Percentiles rank a stretch among this genome's conserved stretches.
phyloP scores from a whole-genome alignment of 2,329 filamentous ascomycete species.

The Fusarium tjaetaba region DNA sequence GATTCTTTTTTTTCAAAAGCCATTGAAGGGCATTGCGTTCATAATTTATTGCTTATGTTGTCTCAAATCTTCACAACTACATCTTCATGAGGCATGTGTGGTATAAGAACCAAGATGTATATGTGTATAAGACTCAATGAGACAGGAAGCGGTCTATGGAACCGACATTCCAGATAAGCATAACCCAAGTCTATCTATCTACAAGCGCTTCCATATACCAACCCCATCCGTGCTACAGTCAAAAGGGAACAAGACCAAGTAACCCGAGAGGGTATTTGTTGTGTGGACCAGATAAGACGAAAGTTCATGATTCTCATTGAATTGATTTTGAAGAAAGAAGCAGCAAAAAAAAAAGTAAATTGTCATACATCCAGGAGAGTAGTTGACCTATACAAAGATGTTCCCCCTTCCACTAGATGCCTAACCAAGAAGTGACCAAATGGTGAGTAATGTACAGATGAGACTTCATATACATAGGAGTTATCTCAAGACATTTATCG shows the following conservation, averaged over 20 bases:
- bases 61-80: slow-evolving; percentile 7
- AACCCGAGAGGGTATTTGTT: slow-evolving; percentile 6
- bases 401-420: slow-evolving; percentile 36
- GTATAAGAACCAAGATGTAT: slow-evolving; percentile 27
- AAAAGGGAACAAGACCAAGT: slow-evolving; percentile 12
- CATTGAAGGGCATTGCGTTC: not conserved
- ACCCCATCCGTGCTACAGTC: not conserved
- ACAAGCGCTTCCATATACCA: slow-evolving; percentile 9
- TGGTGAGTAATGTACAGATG: slow-evolving; percentile 40
- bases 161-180: slow-evolving; percentile 12
- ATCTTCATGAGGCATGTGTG: slow-evolving; percentile 29
- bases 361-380: slow-evolving; percentile 43
- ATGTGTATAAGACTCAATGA: slow-evolving; percentile 30
- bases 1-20: too few relatives aligned
- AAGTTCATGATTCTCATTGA: slow-evolving; percentile 45
- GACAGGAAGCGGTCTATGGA: slow-evolving; percentile 5
- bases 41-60: not conserved
- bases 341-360: slow-evolving; percentile 27
- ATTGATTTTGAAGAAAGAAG: slow-evolving; percentile 39
- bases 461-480: slow-evolving; percentile 30
- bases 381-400: slow-evolving; percentile 24
- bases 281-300: slow-evolving; percentile 36
- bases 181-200: slow-evolving; percentile 38
- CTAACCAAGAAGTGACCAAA: slow-evolving; percentile 35
- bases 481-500: slow-evolving; percentile 42